Evolutionary conservation across 2,329 filamentous ascomycete species (phyloP).

Genomic region (Trichophyton verrucosum): DNA sequence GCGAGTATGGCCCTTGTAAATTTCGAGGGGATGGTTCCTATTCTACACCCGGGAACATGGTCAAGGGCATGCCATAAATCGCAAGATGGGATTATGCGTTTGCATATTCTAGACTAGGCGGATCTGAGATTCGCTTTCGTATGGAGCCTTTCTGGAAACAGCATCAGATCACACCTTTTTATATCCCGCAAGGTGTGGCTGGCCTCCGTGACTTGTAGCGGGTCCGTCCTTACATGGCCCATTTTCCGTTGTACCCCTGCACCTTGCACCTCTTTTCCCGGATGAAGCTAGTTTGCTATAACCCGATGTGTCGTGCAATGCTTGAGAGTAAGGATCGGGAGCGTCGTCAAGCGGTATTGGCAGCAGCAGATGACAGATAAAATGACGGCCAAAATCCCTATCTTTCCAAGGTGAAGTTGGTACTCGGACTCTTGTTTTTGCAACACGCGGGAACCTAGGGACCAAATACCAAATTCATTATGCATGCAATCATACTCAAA

Average conservation of each 20-base stretch:
- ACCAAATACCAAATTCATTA: not conserved
- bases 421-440: not conserved
- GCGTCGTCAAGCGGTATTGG: not conserved
- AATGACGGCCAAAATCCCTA: not conserved
- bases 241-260: not conserved
- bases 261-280: not conserved
- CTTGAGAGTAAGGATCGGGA: not conserved
- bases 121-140: slow-evolving; percentile 3
- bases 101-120: not conserved
- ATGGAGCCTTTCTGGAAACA: slow-evolving; percentile 2
- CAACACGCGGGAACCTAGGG: not conserved
- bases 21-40: not conserved
- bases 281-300: not conserved
- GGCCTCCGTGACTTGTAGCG: not conserved
- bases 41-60: not conserved
- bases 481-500: not conserved
- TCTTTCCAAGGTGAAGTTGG: not conserved
- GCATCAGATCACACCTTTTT: not conserved
- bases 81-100: not conserved
- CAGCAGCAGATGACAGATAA: not conserved
- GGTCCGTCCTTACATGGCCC: not conserved
- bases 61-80: not conserved
- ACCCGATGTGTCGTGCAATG: not conserved
- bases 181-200: not conserved
- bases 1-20: not conserved